phyloP scores from a whole-genome alignment of 108 stramenopile genomes.

The Cyclotella atomus region DNA sequence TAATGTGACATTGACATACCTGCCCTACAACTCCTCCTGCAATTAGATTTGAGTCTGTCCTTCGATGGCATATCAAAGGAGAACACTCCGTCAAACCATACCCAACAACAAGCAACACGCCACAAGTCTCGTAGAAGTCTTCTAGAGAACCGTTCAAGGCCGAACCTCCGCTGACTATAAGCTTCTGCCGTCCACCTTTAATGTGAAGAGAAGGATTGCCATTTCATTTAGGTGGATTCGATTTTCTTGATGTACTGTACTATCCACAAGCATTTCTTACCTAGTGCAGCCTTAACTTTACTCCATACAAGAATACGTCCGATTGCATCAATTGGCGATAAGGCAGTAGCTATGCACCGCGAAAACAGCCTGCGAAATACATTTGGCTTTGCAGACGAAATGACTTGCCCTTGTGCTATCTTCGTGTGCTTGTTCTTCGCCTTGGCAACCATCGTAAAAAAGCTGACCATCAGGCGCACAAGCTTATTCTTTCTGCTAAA shows the following conservation, averaged over 20 bases:
- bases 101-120: slow-evolving; percentile 52
- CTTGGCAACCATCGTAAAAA: slow-evolving; percentile 27
- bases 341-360: slow-evolving; percentile 4
- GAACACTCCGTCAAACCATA: slow-evolving; percentile 66
- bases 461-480: slow-evolving; percentile 14
- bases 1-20: slow-evolving; percentile 54
- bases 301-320: slow-evolving; percentile 54
- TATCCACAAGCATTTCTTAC: slow-evolving; percentile 4
- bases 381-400: slow-evolving; percentile 25
- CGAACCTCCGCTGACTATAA: slow-evolving; percentile 54
- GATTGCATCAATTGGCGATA: slow-evolving; percentile 30
- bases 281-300: slow-evolving; percentile 55
- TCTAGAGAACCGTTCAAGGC: slow-evolving; percentile 47
- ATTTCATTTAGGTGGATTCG: too few relatives aligned
- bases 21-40: slow-evolving; percentile 82
- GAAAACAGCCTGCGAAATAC: slow-evolving; percentile 28
- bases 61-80: slow-evolving; percentile 76
- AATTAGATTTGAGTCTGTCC: slow-evolving; percentile 72
- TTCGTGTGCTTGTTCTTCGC: slow-evolving; percentile 34
- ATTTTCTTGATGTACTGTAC: too few relatives aligned
- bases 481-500: slow-evolving; percentile 33
- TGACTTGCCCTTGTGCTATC: slow-evolving; percentile 33
- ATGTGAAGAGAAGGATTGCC: too few relatives aligned
- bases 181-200: slow-evolving; percentile 45
- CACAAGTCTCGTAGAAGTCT: slow-evolving; percentile 52